Evolutionary conservation across 139 green algal genomes (phyloP), one percentile per base, ranked within the genome.

Genomic region (Volvox africanus): DNA sequence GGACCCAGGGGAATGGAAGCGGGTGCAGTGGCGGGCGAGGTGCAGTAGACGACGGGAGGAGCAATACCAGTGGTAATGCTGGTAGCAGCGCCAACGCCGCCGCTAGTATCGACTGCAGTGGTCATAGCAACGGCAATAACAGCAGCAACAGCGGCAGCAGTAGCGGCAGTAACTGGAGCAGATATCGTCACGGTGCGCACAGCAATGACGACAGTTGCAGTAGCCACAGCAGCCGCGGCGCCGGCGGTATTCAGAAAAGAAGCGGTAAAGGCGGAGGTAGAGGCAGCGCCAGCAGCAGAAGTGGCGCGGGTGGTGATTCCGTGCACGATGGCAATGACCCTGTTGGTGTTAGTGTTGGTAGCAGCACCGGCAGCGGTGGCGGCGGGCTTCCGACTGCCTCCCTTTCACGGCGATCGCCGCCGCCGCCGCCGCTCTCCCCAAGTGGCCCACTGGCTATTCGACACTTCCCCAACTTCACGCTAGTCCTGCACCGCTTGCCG

Each of bases 401-500:
- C 44, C 67, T 12, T 26, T 11, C 67, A 28, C 22, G n/a, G n/a
- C n/a, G 22, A 28, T 12, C 67, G 11, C 67, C 71, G 28, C 21
- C 2, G 76, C 76, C 76, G 76, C 76, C 24, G 71, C 71, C 71
- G 20, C 22, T 21, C 35, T 21, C 22, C 71, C 20, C 22, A 35
- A 79, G 17, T 35, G 75, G 75, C 24, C 75, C 75, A 1, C 14
- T 81, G 21, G 33, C 16, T 24, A 44, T 84, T 20, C 20, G 36
- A 12, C 78, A 84, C 9, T 68, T 35, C 78, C 21, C 36, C 21
- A n/a, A 71, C 16, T 87, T 67, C 65, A 80, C 67, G 68, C 68
- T 89, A 13, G 33, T 65, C 13, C 28, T 82, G 28, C 76, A 89
- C 44, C 20, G 1, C 0, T 50, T 89, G 85, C 85, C 85, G 44